Percentiles rank a stretch among this genome's conserved stretches.
Evolutionary conservation across 2,329 filamentous ascomycete genomes (phyloP).

Genomic region (Penicillium oxalicum): DNA sequence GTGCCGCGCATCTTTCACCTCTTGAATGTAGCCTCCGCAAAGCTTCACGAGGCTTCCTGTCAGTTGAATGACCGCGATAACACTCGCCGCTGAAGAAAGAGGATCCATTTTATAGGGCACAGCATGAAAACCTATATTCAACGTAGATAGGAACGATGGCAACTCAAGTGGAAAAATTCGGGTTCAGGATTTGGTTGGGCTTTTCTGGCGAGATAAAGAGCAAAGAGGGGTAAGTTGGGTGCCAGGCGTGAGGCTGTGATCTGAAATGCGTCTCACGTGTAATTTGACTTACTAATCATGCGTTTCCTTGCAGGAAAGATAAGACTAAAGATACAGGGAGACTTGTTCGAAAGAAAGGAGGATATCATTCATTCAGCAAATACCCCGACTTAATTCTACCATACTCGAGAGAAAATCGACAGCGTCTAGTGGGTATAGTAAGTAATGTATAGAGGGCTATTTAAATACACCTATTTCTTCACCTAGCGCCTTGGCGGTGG

Average conservation of each 20-base stretch:
- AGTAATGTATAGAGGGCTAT: too few relatives aligned
- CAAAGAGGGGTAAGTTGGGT: not conserved
- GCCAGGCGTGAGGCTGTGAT: not conserved
- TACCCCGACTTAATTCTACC: too few relatives aligned
- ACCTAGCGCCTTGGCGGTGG: too few relatives aligned
- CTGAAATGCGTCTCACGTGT: not conserved
- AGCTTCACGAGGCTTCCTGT: constrained; percentile 16
- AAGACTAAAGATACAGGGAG: too few relatives aligned
- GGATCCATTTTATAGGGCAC: not conserved
- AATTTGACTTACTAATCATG: too few relatives aligned
- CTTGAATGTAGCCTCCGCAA: constrained; percentile 18
- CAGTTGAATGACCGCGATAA: constrained; percentile 22
- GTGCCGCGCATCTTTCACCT: constrained; percentile 19
- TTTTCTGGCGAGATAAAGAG: not conserved
- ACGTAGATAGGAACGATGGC: not conserved
- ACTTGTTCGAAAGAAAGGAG: too few relatives aligned
- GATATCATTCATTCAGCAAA: too few relatives aligned
- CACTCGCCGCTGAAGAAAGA: constrained; percentile 17
- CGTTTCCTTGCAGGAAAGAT: too few relatives aligned
- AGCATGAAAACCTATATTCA: not conserved
- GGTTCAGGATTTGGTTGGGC: not conserved
- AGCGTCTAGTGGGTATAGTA: too few relatives aligned
- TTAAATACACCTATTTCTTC: too few relatives aligned
- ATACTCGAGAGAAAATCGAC: too few relatives aligned
- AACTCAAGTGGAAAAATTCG: not conserved